Conservation (phyloP, 306 rosid species). For the Cercis canadensis region DNA sequence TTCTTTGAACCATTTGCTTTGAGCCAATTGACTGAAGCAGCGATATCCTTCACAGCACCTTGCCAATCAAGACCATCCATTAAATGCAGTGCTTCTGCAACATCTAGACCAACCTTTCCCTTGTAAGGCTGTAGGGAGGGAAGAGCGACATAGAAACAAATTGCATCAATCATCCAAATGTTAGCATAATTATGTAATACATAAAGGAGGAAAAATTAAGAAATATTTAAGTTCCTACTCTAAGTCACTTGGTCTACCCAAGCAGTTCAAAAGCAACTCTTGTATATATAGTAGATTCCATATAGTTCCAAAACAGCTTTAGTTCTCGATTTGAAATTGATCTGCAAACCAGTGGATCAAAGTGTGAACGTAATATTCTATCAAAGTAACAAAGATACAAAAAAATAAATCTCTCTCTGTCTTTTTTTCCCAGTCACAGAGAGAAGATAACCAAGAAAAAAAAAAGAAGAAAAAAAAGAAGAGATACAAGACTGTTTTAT, state of each 20-base stretch:
- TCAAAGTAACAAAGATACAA: no score
- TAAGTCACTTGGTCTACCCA: slow-evolving; percentile 12
- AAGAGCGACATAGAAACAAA: neutral
- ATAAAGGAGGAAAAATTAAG: neutral
- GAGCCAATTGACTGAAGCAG: slow-evolving; percentile 90
- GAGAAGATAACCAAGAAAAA: no score
- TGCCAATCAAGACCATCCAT: slow-evolving; percentile 94
- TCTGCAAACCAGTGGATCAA: no score
- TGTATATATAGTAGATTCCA: neutral
- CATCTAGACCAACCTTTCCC: slow-evolving; percentile 92
- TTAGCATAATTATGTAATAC: slow-evolving; percentile 4
- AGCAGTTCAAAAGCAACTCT: neutral
- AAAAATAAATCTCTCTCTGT: no score
- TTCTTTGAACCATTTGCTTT: slow-evolving; percentile 89
- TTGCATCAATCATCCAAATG: slow-evolving; percentile 13
- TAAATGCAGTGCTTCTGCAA: slow-evolving; percentile 92
- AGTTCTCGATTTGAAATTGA: neutral
- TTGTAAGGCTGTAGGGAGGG: slow-evolving; percentile 53
- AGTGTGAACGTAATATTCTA: no score
- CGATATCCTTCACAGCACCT: slow-evolving; percentile 89
- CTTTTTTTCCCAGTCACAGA: no score
- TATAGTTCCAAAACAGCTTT: neutral
- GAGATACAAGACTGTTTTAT: no score
- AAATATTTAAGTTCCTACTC: slow-evolving; percentile 5
- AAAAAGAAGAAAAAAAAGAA: no score